Base-by-base conservation (phyloP, 768 basidiomycete genomes). In the Tylopilus vinaceipallidus region DNA sequence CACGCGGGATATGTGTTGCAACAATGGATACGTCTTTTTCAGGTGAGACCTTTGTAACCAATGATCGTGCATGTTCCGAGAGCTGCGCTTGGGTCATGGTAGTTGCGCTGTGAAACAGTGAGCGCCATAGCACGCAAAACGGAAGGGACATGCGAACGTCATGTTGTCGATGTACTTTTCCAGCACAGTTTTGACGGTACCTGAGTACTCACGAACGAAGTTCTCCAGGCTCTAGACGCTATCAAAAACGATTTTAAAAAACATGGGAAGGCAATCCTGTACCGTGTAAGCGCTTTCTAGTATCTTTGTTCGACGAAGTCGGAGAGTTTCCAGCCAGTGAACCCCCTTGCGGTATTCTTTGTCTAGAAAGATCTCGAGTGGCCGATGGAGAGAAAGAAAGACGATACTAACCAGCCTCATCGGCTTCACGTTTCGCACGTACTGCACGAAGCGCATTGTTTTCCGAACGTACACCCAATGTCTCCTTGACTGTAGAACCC, bases 241-340 rank as follows among this genome's bases (percentile, higher is more conserved):
- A 45, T 66, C 41, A 55, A 55, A 47, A 45, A 23, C n/a, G n/a
- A n/a, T n/a, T n/a, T n/a, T n/a, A 35, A 45, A 20, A 30, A n/a
- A 41, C n/a, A 24, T 48, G 33, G 16, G 11, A 20, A 22, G 20
- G 29, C 7, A 40, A 35, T 12, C 36, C 42, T 77, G 55, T 54
- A 86, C 92, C 58, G 81, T 88, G 60, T 88, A 90, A 4, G 88
- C 93, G 36, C 83, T 81, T 60, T 91, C 83, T 29, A 95, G 68
- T 33, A 84, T 90, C 67, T 93, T 95, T 6, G 84, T 83, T 52
- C 89, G 77, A 33, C 87, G 79, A 32, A 95, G 74, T 30, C 94
- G 75, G 32, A 95, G 75, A 0, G 93, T 94, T 72, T 97, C 93
- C n/a, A 93, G 71, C 86, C 91, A 90, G 67, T 95, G 86, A 20